Evolutionary conservation across 768 basidiomycete genomes (phyloP), one percentile per base, ranked within the genome.

Genomic region (Atractiella rhizophila): DNA sequence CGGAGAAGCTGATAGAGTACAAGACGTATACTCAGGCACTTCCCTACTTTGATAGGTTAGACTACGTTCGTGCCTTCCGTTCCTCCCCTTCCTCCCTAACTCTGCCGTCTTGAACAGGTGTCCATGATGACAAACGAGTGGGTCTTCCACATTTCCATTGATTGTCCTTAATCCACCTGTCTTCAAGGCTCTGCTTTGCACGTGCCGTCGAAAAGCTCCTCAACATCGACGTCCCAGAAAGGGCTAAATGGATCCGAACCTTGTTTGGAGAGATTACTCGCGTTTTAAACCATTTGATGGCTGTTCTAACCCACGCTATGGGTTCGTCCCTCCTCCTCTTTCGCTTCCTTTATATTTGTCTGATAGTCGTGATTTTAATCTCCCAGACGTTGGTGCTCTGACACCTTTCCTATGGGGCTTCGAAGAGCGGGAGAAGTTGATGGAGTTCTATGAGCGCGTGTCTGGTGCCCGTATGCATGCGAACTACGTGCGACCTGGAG

Each of bases 81-180:
- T n/a, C n/a, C n/a, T n/a, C n/a, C n/a, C n/a, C n/a, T n/a, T n/a
- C n/a, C n/a, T n/a, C n/a, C n/a, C n/a, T n/a, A n/a, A n/a, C n/a
- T n/a, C n/a, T n/a, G n/a, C n/a, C n/a, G n/a, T n/a, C n/a, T n/a
- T n/a, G n/a, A n/a, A n/a, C n/a, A n/a, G n/a, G n/a, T n/a, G 40
- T 94, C 88, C 36, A 96, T 94, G 91, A 98, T 98, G 91, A 96
- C 91, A 25, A 98, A 96, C 59, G 91, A 98, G 58, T n/a, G n/a
- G n/a, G n/a, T n/a, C n/a, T n/a, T n/a, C n/a, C n/a, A n/a, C n/a
- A n/a, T n/a, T n/a, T n/a, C n/a, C n/a, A n/a, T n/a, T n/a, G n/a
- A n/a, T n/a, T n/a, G n/a, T n/a, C n/a, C n/a, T n/a, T n/a, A n/a
- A n/a, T n/a, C n/a, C n/a, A n/a, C n/a, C n/a, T n/a, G n/a, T n/a